Percentiles rank a stretch among this genome's conserved stretches.
Evolutionary conservation across 495 filamentous ascomycete species (phyloP).

Genomic region (Neurospora discreta): DNA sequence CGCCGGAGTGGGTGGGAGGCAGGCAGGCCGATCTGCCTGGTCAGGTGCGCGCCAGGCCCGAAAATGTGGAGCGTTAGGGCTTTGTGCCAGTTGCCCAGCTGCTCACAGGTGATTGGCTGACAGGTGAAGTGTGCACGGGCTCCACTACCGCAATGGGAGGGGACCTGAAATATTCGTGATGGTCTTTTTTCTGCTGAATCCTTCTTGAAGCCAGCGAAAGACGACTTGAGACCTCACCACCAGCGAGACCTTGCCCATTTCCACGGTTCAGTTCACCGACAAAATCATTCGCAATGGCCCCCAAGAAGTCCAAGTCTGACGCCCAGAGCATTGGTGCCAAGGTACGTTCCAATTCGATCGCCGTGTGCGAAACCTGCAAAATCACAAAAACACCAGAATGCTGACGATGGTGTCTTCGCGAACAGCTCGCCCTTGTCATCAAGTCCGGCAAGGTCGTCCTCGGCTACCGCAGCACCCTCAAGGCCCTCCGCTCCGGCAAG

Average conservation of each 20-base stretch:
- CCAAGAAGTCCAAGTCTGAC: slow-evolving; percentile 90
- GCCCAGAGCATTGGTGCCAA: slow-evolving; percentile 84
- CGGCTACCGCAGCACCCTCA: slow-evolving; percentile 93
- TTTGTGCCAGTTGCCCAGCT: slow-evolving; percentile 8
- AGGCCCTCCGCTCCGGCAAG: slow-evolving; percentile 82
- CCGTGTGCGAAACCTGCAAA: neutral
- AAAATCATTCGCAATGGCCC: slow-evolving; percentile 53
- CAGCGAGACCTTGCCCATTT: neutral
- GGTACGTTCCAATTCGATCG: slow-evolving; percentile 7
- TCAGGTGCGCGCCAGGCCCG: neutral
- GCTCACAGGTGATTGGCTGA: neutral
- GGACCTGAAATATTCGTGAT: neutral
- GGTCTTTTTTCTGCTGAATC: slow-evolving; percentile 1
- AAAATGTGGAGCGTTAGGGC: slow-evolving; percentile 36
- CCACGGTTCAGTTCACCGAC: slow-evolving; percentile 1
- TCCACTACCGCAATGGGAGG: neutral
- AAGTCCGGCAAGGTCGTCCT: slow-evolving; percentile 76
- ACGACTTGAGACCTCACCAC: neutral
- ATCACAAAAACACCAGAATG: neutral
- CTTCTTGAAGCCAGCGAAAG: slow-evolving; percentile 12
- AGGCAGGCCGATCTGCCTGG: neutral
- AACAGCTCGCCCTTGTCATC: slow-evolving; percentile 75
- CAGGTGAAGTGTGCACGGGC: neutral
- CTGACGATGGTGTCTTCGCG: neutral
- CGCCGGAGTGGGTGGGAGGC: slow-evolving; percentile 9